Evolutionary conservation across 2,329 filamentous ascomycete genomes (phyloP), one percentile per base, ranked within the genome.

Genomic region (Fusarium succisae): DNA sequence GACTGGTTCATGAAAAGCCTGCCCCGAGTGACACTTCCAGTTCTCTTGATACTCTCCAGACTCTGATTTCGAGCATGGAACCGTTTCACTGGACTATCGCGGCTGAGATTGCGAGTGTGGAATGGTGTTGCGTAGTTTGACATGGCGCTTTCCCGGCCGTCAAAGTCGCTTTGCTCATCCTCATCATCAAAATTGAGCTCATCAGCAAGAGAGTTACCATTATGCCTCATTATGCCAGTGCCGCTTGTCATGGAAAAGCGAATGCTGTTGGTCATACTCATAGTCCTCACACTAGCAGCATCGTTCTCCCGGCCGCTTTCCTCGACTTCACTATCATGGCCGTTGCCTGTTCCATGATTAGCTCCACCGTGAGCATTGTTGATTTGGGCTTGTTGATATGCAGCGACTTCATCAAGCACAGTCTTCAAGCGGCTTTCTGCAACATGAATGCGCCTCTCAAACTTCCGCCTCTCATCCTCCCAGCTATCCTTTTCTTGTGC

Each of bases 131-230:
- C 79, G 58, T 82, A 78, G 64, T 84, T 82, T 6, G 90, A 91
- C 55, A 91, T 77, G 22, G 87, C 86, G 70, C 90, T 92, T 63
- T 91, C 89, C 43, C 91, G 89, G 4, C 91, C 91, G 56, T 94
- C 92, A 50, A 92, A 88, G 72, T 95, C 91, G 41, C 93, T 92
- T 71, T 93, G 86, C 62, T 90, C 89, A 38, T 95, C 94, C 63
- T 96, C 93, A 69, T 93, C 93, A 65, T 95, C 94, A 70, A 98
- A 93, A 70, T 94, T 92, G 62, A 99, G 88, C 83, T 99, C 96
- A 77, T 98, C 95, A 2, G 96, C 96, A 45, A 99, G 87, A 71
- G 93, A 97, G 67, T 94, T 83, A 4, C 92, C 93, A 76, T 90
- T 91, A 8, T 84, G 79, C 79, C 91, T 92, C 26, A 85, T 83